Evolutionary conservation across 2,329 filamentous ascomycete genomes (phyloP), one percentile per base, ranked within the genome.

Genomic region (Metarhizium anisopliae): DNA sequence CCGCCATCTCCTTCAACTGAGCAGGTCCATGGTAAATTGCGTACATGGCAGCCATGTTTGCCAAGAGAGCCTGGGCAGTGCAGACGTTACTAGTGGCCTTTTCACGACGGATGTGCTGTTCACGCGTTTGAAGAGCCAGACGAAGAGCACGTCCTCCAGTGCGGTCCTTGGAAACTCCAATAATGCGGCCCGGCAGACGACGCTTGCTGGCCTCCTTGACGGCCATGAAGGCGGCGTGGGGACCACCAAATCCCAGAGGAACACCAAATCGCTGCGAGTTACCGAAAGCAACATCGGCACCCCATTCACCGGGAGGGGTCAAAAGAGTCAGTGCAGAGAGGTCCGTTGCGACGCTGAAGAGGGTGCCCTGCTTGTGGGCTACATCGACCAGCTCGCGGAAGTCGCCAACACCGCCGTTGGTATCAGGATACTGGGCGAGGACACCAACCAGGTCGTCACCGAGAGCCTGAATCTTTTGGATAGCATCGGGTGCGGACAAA

Each of bases 1-100:
- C 82, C 1, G 93, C 92, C 67, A 96, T 96, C 14, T 83, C 81
- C 72, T 85, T 90, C 52, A 97, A 75, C 18, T 92, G 91, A 54
- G 84, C 72, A 1, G 93, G 93, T 3, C 93, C 93, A 68, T 97
- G 93, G 71, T 96, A 97, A 54, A 96, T 80, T 53, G 91, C 92
- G 68, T 96, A 97, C 75, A 96, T 87, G 55, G 92, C 90, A 63
- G 85, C 93, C 90, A 96, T 96, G 71, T 97, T 97, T 42, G 93
- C 93, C 53, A 96, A 78, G 30, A 97, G 76, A 8, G 93, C 93
- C 73, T 97, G 93, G 1, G 93, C 92, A 1, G 93, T 97, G 76
- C 93, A 97, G 58, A 96, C 92, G 68, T 97, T 97, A 77, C 91
- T 96, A 2, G 93, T 97, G 1, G 93, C 93, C 80, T 96, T 96